Percentiles rank a stretch among this genome's conserved stretches.
phyloP scores from a whole-genome alignment of 2,329 filamentous ascomycete genomes.

The Cytospora piceicola region DNA sequence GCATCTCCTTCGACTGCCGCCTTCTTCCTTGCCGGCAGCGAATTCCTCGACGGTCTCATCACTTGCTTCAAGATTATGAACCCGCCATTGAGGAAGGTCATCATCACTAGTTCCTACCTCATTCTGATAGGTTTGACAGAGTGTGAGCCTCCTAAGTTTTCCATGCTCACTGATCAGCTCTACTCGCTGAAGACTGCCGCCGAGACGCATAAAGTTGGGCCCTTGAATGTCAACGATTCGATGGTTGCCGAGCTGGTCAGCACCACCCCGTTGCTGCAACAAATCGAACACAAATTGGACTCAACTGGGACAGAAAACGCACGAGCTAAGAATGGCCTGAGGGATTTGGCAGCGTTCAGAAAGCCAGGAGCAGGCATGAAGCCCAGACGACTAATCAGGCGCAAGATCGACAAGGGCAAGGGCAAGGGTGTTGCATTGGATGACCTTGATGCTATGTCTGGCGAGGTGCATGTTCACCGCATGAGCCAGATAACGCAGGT shows the following conservation, averaged over 20 bases:
- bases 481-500: slow-evolving; percentile 86
- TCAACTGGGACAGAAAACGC: slow-evolving; percentile 53
- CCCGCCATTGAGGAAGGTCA: slow-evolving; percentile 64
- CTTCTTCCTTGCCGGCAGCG: slow-evolving; percentile 80
- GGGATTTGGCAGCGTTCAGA: slow-evolving; percentile 62
- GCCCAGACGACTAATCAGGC: slow-evolving; percentile 54
- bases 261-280: slow-evolving; percentile 73
- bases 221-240: slow-evolving; percentile 64
- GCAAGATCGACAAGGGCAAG: slow-evolving; percentile 71
- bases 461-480: slow-evolving; percentile 72
- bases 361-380: slow-evolving; percentile 57
- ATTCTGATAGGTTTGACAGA: slow-evolving; percentile 73
- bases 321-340: slow-evolving; percentile 63
- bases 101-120: slow-evolving; percentile 76
- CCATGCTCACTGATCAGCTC: slow-evolving; percentile 79
- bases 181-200: slow-evolving; percentile 77
- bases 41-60: slow-evolving; percentile 80
- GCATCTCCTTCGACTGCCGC: slow-evolving; percentile 60
- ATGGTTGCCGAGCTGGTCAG: slow-evolving; percentile 83
- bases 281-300: slow-evolving; percentile 60
- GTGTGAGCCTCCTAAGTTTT: slow-evolving; percentile 68
- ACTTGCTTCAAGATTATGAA: slow-evolving; percentile 68
- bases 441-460: slow-evolving; percentile 44
- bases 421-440: slow-evolving; percentile 58
- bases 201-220: slow-evolving; percentile 63